These are phyloP conservation scores for Chloromonas sp. DNA, from an alignment of 163 green algal genomes.

Conservation along the genomic window DNA sequence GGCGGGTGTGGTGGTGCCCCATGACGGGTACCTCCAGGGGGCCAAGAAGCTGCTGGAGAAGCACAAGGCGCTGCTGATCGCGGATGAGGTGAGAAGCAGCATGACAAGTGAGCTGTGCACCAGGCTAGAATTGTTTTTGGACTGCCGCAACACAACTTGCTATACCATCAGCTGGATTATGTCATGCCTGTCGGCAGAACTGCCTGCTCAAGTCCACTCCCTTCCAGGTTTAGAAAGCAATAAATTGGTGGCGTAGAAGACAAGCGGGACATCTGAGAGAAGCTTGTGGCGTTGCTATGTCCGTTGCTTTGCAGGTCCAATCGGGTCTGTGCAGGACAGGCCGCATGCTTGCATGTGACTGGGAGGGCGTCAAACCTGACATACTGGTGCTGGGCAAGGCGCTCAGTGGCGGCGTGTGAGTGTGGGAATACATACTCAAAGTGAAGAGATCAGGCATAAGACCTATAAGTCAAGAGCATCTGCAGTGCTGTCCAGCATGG, in stretches of 20 bases:
- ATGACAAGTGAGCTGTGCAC: not conserved
- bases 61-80: conserved; percentile 88
- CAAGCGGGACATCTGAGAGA: not conserved
- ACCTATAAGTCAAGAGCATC: not conserved
- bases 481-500: not conserved
- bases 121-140: not conserved
- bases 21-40: conserved; percentile 70
- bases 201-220: not conserved
- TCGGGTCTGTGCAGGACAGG: conserved; percentile 69
- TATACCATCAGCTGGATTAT: not conserved
- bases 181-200: not conserved
- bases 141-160: not conserved
- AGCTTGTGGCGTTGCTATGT: conserved; percentile 1
- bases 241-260: not conserved
- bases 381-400: conserved; percentile 91
- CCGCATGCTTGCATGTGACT: conserved; percentile 74
- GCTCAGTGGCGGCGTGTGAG: conserved; percentile 69
- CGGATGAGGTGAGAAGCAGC: conserved; percentile 75
- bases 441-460: not conserved
- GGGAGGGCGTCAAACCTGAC: conserved; percentile 73
- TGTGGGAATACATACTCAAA: not conserved
- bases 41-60: conserved; percentile 63
- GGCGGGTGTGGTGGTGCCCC: conserved; percentile 84
- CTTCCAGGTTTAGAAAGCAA: not conserved
- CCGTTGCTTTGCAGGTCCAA: conserved; percentile 39